Conservation (phyloP, 2,329 filamentous ascomycete genomes). For the Davidsoniella virescens region DNA sequence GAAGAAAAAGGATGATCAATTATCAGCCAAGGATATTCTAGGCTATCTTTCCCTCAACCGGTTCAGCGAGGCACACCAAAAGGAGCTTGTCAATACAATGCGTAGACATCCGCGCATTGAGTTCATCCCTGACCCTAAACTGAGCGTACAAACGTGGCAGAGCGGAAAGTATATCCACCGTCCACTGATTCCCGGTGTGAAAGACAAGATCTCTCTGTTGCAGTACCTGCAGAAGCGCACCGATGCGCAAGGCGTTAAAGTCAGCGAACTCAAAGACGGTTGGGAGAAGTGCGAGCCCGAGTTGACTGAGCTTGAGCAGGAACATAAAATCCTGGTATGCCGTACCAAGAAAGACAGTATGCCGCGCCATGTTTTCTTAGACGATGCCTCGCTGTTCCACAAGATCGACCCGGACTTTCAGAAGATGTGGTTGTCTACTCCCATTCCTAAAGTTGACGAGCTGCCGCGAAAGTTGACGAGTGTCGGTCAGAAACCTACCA, state of each 20-base stretch:
- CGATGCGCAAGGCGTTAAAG: slow-evolving; percentile 63
- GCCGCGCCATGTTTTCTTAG: slow-evolving; percentile 73
- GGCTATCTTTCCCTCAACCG: slow-evolving; percentile 56
- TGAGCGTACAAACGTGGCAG: slow-evolving; percentile 51
- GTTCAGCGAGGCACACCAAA: slow-evolving; percentile 43
- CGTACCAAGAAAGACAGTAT: slow-evolving; percentile 85
- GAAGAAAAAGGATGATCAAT: slow-evolving; percentile 51
- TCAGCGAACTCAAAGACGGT: slow-evolving; percentile 89
- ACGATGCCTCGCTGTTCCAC: slow-evolving; percentile 64
- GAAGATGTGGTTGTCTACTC: slow-evolving; percentile 65
- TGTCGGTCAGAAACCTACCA: slow-evolving; percentile 70
- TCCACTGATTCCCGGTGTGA: slow-evolving; percentile 66
- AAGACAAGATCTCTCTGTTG: slow-evolving; percentile 59
- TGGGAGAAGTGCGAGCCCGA: slow-evolving; percentile 74
- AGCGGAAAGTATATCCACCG: slow-evolving; percentile 66
- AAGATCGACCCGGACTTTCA: slow-evolving; percentile 69
- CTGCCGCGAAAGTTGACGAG: slow-evolving; percentile 61
- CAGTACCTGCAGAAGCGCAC: slow-evolving; percentile 66
- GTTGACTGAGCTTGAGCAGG: slow-evolving; percentile 59
- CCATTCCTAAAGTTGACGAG: slow-evolving; percentile 58
- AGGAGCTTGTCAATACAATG: slow-evolving; percentile 51
- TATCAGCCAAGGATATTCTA: slow-evolving; percentile 61
- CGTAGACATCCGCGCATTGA: slow-evolving; percentile 44
- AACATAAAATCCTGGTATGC: slow-evolving; percentile 69
- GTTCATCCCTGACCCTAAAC: slow-evolving; percentile 37